These are phyloP conservation scores for Diversispora eburnea DNA, from an alignment of 192 early-diverging fungal genomes.

Conservation along the genomic window DNA sequence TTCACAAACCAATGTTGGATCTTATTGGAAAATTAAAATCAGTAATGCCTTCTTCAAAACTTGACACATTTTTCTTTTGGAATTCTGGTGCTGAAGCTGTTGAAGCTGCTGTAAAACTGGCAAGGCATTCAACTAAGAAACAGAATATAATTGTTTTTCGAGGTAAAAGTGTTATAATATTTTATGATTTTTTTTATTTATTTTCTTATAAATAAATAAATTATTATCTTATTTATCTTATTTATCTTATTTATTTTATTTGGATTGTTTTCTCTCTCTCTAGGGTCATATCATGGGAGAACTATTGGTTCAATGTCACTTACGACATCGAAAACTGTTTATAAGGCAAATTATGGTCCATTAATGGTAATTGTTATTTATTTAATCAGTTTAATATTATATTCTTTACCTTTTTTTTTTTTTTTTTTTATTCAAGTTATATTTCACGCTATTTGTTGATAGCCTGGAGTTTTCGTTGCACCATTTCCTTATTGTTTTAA, in stretches of 20 bases:
- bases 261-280: not conserved
- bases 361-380: constrained; percentile 31
- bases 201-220: not conserved
- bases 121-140: constrained; percentile 43
- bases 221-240: constrained; percentile 33
- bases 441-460: too few relatives aligned
- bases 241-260: constrained; percentile 32
- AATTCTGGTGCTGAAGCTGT: constrained; percentile 48
- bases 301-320: constrained; percentile 45
- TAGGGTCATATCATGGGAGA: constrained; percentile 46
- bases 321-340: constrained; percentile 47
- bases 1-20: constrained; percentile 44
- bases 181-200: not conserved
- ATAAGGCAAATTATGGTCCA: constrained; percentile 38
- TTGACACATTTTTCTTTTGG: constrained; percentile 46
- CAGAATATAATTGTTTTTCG: constrained; percentile 47
- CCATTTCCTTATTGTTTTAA: constrained; percentile 41
- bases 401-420: too few relatives aligned
- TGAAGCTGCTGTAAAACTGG: constrained; percentile 42
- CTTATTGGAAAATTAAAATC: constrained; percentile 36
- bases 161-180: constrained; percentile 16
- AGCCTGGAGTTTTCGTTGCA: constrained; percentile 40
- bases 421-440: too few relatives aligned
- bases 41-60: constrained; percentile 37
- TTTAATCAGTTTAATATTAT: too few relatives aligned